A percentile compares a stretch with the other conserved stretches of the same genome.
phyloP scores from a whole-genome alignment of 2,329 filamentous ascomycete genomes.

The Furcasterigmium furcatum region DNA sequence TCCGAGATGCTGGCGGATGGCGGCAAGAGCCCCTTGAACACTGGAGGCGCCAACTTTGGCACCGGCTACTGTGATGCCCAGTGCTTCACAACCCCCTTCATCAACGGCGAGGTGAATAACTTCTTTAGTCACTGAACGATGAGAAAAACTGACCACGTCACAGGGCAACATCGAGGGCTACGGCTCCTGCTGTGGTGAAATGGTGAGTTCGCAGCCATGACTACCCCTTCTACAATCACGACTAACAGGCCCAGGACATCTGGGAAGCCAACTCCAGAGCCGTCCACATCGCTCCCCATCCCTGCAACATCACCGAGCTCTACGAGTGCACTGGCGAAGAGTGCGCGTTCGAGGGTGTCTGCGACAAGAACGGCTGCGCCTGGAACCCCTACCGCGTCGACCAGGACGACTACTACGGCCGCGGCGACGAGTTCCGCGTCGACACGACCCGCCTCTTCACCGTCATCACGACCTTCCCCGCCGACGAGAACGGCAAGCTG shows the following conservation, averaged over 20 bases:
- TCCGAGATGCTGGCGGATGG: constrained; percentile 54
- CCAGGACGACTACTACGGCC: constrained; percentile 27
- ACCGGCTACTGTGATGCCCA: constrained; percentile 64
- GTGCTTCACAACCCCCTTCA: constrained; percentile 48
- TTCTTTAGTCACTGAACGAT: background rate
- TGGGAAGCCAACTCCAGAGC: constrained; percentile 50
- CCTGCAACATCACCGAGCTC: constrained; percentile 40
- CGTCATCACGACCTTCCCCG: constrained; percentile 49
- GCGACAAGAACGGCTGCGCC: constrained; percentile 41
- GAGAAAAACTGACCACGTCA: constrained; percentile 15
- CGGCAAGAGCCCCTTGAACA: constrained; percentile 50
- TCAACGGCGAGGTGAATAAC: constrained; percentile 41
- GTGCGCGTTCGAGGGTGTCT: constrained; percentile 33
- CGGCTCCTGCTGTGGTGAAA: constrained; percentile 50
- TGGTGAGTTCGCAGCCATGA: constrained; percentile 17
- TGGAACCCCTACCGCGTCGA: constrained; percentile 36
- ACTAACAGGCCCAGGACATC: constrained; percentile 31
- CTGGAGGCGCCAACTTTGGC: constrained; percentile 57
- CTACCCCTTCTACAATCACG: background rate
- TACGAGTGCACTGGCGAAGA: constrained; percentile 39
- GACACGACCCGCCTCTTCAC: constrained; percentile 34
- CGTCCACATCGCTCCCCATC: constrained; percentile 43
- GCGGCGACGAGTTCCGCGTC: constrained; percentile 21
- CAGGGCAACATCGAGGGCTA: constrained; percentile 34
- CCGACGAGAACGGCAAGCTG: constrained; percentile 30